A percentile compares a stretch with the other conserved stretches of the same genome.
Evolutionary conservation across 495 filamentous ascomycete genomes (phyloP).

Genomic region (Cercophora newfieldiana): DNA sequence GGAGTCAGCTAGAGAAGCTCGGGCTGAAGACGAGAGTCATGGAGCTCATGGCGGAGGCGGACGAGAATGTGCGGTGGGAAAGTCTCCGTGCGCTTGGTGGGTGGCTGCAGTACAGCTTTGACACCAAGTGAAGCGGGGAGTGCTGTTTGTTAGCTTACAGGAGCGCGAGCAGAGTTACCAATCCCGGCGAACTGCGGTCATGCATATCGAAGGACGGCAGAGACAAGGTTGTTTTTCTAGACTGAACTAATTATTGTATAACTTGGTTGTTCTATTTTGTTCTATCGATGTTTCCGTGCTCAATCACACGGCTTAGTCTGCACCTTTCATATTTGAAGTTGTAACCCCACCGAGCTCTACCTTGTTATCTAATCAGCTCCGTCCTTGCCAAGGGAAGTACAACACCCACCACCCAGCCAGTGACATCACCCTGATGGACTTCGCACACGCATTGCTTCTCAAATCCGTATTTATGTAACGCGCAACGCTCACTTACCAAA

Average conservation of each 20-base stretch:
- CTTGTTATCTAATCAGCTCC: slow-evolving; percentile 29
- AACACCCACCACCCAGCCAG: not conserved
- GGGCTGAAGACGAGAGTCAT: slow-evolving; percentile 90
- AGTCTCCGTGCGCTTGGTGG: slow-evolving; percentile 88
- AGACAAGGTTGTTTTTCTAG: not conserved
- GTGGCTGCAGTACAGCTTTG: slow-evolving; percentile 90
- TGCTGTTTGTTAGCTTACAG: not conserved
- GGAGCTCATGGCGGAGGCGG: slow-evolving; percentile 89
- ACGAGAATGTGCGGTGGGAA: slow-evolving; percentile 94
- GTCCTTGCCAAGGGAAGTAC: not conserved
- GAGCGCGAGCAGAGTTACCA: not conserved
- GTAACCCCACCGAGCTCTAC: not conserved
- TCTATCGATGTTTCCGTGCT: not conserved
- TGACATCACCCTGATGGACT: slow-evolving; percentile 15
- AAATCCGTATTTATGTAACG: not conserved
- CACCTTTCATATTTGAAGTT: not conserved
- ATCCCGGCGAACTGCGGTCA: not conserved
- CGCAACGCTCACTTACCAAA: not conserved
- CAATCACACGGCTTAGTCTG: too few relatives aligned
- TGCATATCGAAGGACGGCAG: not conserved
- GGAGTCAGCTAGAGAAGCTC: slow-evolving; percentile 79
- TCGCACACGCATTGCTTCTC: not conserved
- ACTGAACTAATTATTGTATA: not conserved
- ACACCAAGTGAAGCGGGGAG: slow-evolving; percentile 46
- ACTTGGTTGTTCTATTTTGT: not conserved